phyloP scores from a whole-genome alignment of 768 basidiomycete genomes.

The Gyrodon lividus region DNA sequence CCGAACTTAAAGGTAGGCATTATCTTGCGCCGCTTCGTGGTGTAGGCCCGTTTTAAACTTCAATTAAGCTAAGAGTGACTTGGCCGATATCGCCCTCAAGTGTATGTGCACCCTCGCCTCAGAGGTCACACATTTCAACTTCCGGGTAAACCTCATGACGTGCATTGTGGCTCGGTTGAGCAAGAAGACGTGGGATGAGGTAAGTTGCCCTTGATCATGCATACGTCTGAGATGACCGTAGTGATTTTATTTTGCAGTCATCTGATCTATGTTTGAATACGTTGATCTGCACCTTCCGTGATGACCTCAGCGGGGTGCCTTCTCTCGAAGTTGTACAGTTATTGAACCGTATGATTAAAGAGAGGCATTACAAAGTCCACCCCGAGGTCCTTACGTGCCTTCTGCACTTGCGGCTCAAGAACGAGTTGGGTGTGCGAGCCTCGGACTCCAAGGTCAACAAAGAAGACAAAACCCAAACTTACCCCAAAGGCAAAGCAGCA shows the following conservation, averaged over 20 bases:
- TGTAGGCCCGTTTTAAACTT: conserved; percentile 14
- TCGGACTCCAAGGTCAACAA: conserved; percentile 69
- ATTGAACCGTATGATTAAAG: conserved; percentile 94
- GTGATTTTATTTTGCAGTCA: conserved; percentile 46
- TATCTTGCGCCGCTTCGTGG: conserved; percentile 18
- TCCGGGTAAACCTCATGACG: conserved; percentile 88
- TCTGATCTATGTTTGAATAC: conserved; percentile 85
- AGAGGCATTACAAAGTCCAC: conserved; percentile 85
- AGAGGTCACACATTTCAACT: conserved; percentile 95
- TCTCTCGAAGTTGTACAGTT: conserved; percentile 90
- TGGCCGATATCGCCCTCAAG: conserved; percentile 69
- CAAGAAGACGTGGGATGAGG: conserved; percentile 86
- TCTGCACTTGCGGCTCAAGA: conserved; percentile 80
- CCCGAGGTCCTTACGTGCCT: conserved; percentile 86
- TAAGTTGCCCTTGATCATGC: conserved; percentile 38
- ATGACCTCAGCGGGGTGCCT: conserved; percentile 74
- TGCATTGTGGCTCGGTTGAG: conserved; percentile 82
- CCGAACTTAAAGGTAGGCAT: conserved; percentile 72
- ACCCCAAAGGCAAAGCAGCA: conserved; percentile 41
- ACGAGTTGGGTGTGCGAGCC: conserved; percentile 78
- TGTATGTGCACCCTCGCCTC: conserved; percentile 85
- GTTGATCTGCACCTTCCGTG: conserved; percentile 77
- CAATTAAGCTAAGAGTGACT: conserved; percentile 55
- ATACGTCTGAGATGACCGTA: conserved; percentile 6
- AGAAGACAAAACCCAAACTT: conserved; percentile 39